Evolutionary conservation across 2,329 filamentous ascomycete species (phyloP).

Genomic region (Fusarium torreyae): DNA sequence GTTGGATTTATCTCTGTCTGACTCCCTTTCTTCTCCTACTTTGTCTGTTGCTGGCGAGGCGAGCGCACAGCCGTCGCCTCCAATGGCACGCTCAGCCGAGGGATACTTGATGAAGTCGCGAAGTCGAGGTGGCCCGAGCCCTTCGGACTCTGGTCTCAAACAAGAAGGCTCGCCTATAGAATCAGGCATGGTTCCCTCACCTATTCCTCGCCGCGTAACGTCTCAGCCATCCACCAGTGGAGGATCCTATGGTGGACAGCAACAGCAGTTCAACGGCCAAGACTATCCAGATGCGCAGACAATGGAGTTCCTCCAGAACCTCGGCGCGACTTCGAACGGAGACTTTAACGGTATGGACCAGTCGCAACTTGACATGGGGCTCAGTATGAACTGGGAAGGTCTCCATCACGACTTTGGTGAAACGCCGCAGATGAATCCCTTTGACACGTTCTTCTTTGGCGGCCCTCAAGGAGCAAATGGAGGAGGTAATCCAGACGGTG

Average conservation of each 20-base stretch:
- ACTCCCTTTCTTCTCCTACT: conserved; percentile 59
- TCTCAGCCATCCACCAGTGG: conserved; percentile 53
- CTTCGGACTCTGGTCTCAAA: conserved; percentile 49
- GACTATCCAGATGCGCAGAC: conserved; percentile 65
- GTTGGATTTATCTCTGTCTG: conserved; percentile 57
- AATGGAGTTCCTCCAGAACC: conserved; percentile 68
- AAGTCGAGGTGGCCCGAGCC: conserved; percentile 52
- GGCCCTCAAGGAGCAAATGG: conserved; percentile 59
- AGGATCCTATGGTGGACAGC: conserved; percentile 53
- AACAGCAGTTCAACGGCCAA: conserved; percentile 55
- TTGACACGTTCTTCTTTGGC: conserved; percentile 82
- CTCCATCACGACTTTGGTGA: conserved; percentile 75
- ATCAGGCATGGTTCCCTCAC: conserved; percentile 63
- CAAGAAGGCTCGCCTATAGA: conserved; percentile 56
- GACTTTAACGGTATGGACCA: conserved; percentile 58
- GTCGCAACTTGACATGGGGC: conserved; percentile 74
- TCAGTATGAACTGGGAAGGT: conserved; percentile 75
- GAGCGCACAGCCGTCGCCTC: conserved; percentile 58
- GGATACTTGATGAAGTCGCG: conserved; percentile 52
- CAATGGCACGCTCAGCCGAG: conserved; percentile 54
- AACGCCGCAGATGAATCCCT: conserved; percentile 74
- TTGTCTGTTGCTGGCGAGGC: conserved; percentile 57
- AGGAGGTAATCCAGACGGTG: conserved; percentile 42
- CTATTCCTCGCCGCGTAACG: conserved; percentile 56
- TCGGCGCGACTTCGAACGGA: conserved; percentile 56